These are phyloP conservation scores for Fraxinus albicans DNA, from an alignment of 305 asterid species.

Conservation along the genomic window DNA sequence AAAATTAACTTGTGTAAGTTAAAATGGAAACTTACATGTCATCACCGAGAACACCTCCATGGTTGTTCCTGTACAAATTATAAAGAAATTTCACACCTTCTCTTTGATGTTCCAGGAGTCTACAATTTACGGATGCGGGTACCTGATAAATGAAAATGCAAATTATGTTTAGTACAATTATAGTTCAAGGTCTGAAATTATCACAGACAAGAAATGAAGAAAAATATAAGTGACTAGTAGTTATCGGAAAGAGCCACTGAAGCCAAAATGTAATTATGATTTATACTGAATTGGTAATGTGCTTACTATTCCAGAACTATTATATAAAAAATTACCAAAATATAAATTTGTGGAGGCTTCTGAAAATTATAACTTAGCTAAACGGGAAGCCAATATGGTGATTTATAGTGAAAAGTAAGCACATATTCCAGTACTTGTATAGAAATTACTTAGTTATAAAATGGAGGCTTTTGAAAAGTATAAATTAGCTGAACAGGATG, in stretches of 20 bases:
- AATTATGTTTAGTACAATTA: not conserved
- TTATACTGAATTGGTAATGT: not conserved
- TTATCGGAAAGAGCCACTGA: not conserved
- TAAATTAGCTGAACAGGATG: not conserved
- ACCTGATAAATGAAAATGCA: conserved; percentile 42
- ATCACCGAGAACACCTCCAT: conserved; percentile 96
- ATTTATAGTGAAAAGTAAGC: not conserved
- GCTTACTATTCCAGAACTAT: not conserved
- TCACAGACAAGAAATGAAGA: not conserved
- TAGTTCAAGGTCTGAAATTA: not conserved
- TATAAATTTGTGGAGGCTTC: not conserved
- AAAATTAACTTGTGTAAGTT: not conserved
- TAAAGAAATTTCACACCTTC: conserved; percentile 82
- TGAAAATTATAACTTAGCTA: not conserved
- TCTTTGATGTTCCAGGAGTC: conserved; percentile 93
- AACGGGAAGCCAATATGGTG: not conserved
- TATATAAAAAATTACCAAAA: not conserved
- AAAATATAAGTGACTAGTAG: not conserved
- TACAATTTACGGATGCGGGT: conserved; percentile 86
- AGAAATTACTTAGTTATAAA: not conserved
- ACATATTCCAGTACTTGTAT: not conserved
- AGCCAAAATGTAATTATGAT: not conserved
- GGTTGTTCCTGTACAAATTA: conserved; percentile 75
- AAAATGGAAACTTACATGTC: conserved; percentile 69
- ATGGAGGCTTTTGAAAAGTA: not conserved